Percentiles rank a stretch among this genome's conserved stretches.
These are phyloP conservation scores for Theobroma cacao DNA, from an alignment of 345 rosid genomes.

Conservation along the genomic window DNA sequence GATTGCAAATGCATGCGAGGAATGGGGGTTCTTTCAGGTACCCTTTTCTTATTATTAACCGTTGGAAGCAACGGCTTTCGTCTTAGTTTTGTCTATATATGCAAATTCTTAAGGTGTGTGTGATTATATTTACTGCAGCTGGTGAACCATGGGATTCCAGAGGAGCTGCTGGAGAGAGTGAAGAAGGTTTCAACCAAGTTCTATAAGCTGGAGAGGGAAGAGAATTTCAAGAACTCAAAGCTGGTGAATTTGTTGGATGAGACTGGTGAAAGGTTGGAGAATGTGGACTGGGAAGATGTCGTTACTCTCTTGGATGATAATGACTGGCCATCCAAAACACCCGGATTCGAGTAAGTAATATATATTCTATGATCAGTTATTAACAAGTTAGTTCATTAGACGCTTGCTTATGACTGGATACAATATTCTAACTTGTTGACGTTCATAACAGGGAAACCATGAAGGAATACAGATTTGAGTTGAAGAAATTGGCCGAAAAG, in stretches of 20 bases:
- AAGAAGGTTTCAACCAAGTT: slow-evolving; percentile 59
- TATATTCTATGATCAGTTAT: background rate
- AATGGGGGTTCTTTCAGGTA: slow-evolving; percentile 98
- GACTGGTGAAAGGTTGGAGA: slow-evolving; percentile 50
- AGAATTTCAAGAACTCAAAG: slow-evolving; percentile 53
- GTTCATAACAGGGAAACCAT: slow-evolving; percentile 58
- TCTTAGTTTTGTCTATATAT: background rate
- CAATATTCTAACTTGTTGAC: background rate
- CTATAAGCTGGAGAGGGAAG: slow-evolving; percentile 69
- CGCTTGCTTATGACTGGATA: background rate
- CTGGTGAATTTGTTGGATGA: slow-evolving; percentile 48
- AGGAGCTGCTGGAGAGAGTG: slow-evolving; percentile 68
- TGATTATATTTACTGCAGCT: slow-evolving; percentile 35
- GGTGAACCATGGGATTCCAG: slow-evolving; percentile 78
- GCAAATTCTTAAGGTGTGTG: background rate
- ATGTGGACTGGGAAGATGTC: slow-evolving; percentile 88
- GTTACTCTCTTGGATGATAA: slow-evolving; percentile 56
- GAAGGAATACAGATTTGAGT: slow-evolving; percentile 64
- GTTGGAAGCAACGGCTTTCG: background rate
- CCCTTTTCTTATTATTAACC: background rate
- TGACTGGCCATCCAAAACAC: slow-evolving; percentile 63
- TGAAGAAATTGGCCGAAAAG: slow-evolving; percentile 65
- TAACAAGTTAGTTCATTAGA: background rate
- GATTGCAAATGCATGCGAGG: slow-evolving; percentile 75
- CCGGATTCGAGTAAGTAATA: slow-evolving; percentile 57